Conservation (phyloP, 257 asterid species). For the Ilex asprella region DNA sequence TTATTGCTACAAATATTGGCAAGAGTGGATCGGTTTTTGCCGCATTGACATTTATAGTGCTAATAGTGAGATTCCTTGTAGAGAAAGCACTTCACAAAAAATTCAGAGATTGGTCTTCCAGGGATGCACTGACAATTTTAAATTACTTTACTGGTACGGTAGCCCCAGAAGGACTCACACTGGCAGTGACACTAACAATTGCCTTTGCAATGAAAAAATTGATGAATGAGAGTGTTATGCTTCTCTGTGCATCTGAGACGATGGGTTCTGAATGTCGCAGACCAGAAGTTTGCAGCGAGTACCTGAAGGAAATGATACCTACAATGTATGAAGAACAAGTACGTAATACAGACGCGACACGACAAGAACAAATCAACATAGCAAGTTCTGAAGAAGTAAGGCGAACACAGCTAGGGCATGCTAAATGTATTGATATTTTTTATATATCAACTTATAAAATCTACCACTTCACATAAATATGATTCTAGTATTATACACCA, state of each 20-base stretch:
- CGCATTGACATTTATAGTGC: conserved; percentile 54
- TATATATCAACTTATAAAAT: too few species aligned
- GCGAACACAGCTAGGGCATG: too few species aligned
- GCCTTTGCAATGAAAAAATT: conserved; percentile 86
- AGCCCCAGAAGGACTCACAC: conserved; percentile 80
- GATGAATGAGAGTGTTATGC: conserved; percentile 60
- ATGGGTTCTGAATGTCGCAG: conserved; percentile 78
- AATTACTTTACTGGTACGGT: conserved; percentile 71
- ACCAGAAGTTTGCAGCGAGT: too few species aligned
- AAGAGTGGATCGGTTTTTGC: conserved; percentile 69
- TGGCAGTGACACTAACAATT: conserved; percentile 75
- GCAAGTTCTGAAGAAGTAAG: too few species aligned
- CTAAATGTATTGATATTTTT: too few species aligned
- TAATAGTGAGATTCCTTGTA: conserved; percentile 36
- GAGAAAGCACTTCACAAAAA: conserved; percentile 36
- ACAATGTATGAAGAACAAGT: too few species aligned
- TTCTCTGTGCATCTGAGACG: conserved; percentile 75
- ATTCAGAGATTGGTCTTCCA: conserved; percentile 34
- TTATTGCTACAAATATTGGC: conserved; percentile 73
- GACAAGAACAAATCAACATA: too few species aligned
- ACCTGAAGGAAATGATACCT: too few species aligned
- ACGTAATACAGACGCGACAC: too few species aligned
- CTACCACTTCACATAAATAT: too few species aligned
- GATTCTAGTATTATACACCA: too few species aligned
- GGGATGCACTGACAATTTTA: conserved; percentile 39